These are phyloP conservation scores for Cystobasidium sp. DNA, from an alignment of 1,284 basidiomycete genomes.

Conservation along the genomic window DNA sequence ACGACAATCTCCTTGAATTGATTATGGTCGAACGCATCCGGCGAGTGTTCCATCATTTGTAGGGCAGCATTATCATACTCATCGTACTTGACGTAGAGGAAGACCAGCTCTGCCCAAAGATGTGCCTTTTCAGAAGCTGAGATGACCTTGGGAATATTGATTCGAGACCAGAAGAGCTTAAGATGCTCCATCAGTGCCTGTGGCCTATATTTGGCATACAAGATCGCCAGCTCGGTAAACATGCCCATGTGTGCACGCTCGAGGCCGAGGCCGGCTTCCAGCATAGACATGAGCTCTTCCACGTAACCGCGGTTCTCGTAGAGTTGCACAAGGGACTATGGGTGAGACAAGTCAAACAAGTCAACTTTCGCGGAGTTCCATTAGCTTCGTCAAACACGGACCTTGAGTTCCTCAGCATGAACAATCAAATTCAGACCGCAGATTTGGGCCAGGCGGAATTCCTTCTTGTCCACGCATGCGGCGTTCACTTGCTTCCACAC, in stretches of 20 bases:
- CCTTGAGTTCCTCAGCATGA: slow-evolving; percentile 77
- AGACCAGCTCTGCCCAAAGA: slow-evolving; percentile 97
- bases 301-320: slow-evolving; percentile 94
- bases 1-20: slow-evolving; percentile 97
- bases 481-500: slow-evolving; percentile 99
- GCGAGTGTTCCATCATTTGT: slow-evolving; percentile 96
- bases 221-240: slow-evolving; percentile 90
- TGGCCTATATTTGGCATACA: slow-evolving; percentile 96
- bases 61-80: slow-evolving; percentile 85
- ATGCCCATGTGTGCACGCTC: slow-evolving; percentile 87
- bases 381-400: background rate
- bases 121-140: slow-evolving; percentile 94
- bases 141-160: slow-evolving; percentile 78
- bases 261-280: slow-evolving; percentile 92
- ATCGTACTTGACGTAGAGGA: slow-evolving; percentile 97
- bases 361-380: background rate
- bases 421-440: slow-evolving; percentile 80
- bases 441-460: slow-evolving; percentile 97
- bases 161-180: slow-evolving; percentile 94
- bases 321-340: slow-evolving; percentile 70
- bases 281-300: slow-evolving; percentile 85
- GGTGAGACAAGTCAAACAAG: background rate
- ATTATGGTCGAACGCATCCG: slow-evolving; percentile 98
- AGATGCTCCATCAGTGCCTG: slow-evolving; percentile 99
- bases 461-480: slow-evolving; percentile 94